Conservation (phyloP, 2,329 filamentous ascomycete species). For the Cladophialophora bantiana region DNA sequence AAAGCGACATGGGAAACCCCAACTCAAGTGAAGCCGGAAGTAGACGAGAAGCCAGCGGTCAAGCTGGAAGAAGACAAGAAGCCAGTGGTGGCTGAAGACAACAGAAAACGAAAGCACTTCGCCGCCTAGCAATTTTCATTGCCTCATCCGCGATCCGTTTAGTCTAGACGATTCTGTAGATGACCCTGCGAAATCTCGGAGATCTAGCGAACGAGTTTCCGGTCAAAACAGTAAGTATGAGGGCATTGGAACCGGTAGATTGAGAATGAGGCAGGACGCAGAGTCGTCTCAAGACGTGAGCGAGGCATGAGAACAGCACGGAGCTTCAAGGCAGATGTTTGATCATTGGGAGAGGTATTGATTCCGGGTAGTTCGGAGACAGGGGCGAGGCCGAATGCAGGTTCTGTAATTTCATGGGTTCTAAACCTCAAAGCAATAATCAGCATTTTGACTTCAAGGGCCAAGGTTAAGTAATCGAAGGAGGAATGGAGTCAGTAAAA, state of each 20-base stretch:
- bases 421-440: background rate
- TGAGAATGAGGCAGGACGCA: background rate
- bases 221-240: background rate
- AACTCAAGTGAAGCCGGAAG: slow-evolving; percentile 29
- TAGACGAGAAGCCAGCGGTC: slow-evolving; percentile 20
- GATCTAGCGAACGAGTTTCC: background rate
- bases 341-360: background rate
- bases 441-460: background rate
- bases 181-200: background rate
- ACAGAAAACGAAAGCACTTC: slow-evolving; percentile 18
- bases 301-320: background rate
- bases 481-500: slow-evolving; percentile 65
- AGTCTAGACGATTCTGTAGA: background rate
- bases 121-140: slow-evolving; percentile 19
- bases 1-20: slow-evolving; percentile 54
- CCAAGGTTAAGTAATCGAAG: slow-evolving; percentile 2
- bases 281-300: background rate
- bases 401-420: background rate
- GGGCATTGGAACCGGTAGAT: background rate
- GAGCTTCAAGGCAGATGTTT: background rate
- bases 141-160: background rate
- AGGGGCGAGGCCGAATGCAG: background rate
- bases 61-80: slow-evolving; percentile 16
- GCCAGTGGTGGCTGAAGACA: slow-evolving; percentile 15
- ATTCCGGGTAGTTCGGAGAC: background rate